phyloP scores from a whole-genome alignment of 2,329 filamentous ascomycete genomes.

The Diplodia mutila region DNA sequence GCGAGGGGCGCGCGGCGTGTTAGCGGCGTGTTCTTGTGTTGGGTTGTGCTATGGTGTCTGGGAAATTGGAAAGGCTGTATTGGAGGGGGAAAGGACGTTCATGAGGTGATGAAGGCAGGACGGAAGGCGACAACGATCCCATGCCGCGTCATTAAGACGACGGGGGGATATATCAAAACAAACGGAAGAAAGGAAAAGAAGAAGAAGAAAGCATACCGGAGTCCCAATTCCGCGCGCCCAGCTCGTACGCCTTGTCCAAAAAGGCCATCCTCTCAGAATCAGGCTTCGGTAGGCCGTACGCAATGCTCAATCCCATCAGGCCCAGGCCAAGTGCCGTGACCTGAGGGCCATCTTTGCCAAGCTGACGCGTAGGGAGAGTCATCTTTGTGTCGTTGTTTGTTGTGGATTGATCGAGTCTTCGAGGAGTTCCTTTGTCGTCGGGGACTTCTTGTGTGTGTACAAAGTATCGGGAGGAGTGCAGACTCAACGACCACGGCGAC shows the following conservation, averaged over 20 bases:
- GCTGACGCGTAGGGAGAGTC: constrained; percentile 48
- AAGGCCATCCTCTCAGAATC: constrained; percentile 57
- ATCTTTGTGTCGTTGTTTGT: neutral
- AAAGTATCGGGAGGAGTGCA: neutral
- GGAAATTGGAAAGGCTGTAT: too few species aligned
- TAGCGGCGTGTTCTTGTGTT: constrained; percentile 47
- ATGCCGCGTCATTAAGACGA: too few species aligned
- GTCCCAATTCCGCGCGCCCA: constrained; percentile 60
- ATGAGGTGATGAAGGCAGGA: too few species aligned
- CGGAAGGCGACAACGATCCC: too few species aligned
- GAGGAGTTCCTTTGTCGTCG: neutral
- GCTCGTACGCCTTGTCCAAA: constrained; percentile 55
- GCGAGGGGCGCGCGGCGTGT: neutral
- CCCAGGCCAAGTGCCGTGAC: constrained; percentile 59
- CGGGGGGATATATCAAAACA: too few species aligned
- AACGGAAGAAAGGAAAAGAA: too few species aligned
- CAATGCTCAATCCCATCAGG: constrained; percentile 55
- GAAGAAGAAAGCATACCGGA: constrained; percentile 30
- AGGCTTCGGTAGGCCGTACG: constrained; percentile 53
- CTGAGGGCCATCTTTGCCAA: constrained; percentile 58
- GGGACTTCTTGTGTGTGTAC: neutral
- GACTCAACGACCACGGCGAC: neutral
- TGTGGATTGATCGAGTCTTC: neutral
- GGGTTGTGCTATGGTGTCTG: neutral
- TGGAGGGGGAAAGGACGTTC: too few species aligned